Base-by-base conservation (phyloP, 73 alveolate species). In the Halteria grandinella region DNA sequence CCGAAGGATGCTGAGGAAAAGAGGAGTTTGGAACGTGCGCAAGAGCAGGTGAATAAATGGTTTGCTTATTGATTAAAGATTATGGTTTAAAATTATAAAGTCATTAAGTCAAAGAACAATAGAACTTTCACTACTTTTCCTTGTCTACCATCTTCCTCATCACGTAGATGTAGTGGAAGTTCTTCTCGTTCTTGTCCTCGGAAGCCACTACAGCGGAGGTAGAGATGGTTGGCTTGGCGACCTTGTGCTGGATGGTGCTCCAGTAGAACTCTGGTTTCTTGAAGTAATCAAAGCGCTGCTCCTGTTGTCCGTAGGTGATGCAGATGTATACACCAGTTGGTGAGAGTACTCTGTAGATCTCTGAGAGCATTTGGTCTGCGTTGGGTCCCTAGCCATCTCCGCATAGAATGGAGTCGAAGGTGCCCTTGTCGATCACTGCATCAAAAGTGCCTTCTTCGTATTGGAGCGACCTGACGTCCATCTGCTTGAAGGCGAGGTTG, bases 301-400 rank as follows among this genome's bases (percentile, higher is more conserved):
- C 97, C 17, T 98, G 98, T 12, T 87, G 88, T 18, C 99, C 99
- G 87, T 94, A 94, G 21, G 97, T 80, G 27, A 95, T 94, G 55
- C 91, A 91, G 75, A 95, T 89, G 75, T 95, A 95, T 15, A 92
- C 97, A 0, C 99, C 99, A 27, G 96, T 94, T n/a, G 98, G 98
- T 17, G 97, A 75, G 52, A 95, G 89, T 1, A 95, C 97, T 83
- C 98, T 89, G 78, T 91, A 89, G 14, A 94, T 87, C 78, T 95
- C 99, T 45, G 89, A 53, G 57, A 95, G 83, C 90, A 94, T 93
- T 87, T 92, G 89, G 15, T 91, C 91, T 3, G 98, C 95, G 77
- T 92, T 86, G 1, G 98, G 96, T 0, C 95, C 95, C 15, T 97
- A 89, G 44, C 95, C 93, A 58, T 95, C 99, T 39, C 99, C 99